Evolutionary conservation across 1,139 yeast species (phyloP), one percentile per base, ranked within the genome.

Genomic region (Scheffersomyces illinoinensis): DNA sequence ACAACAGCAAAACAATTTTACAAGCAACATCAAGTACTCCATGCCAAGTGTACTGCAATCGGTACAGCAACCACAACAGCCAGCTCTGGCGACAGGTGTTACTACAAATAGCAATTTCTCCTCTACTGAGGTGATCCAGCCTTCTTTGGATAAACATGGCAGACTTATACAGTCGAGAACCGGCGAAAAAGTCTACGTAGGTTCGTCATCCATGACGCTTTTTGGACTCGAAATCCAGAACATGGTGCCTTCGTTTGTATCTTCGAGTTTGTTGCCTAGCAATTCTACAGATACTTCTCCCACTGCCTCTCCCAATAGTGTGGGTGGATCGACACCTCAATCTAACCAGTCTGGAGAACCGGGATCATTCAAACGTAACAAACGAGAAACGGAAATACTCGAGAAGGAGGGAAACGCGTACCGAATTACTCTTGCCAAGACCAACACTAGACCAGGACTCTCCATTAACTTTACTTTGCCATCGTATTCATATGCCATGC

Each of bases 181-280:
- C 0, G 93, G 93, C 2, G 92, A 89, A 66, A 83, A 86, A 61
- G 82, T 89, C 50, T 89, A 89, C 68, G 91, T 89, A 48, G 96
- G 95, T 0, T 87, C 93, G 1, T 88, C 93, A 0, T 88, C 93
- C 1, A 89, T 90, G 93, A 89, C 96, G 0, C 73, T 89, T 33
- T 89, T 89, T 69, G 93, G 93, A 2, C 75, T 89, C 59, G 95
- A 89, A 64, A 89, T 90, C 57, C 91, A 89, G 68, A 85, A 87
- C 59, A 77, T 85, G 79, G 84, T 84, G 3, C 84, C 84, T 0
- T 64, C 76, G 2, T 66, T 68, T 56, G 67, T 63, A 2, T 63
- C 76, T 2, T 64, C 68, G 3, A 54, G 69, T 1, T 59, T 68
- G 24, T 61, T 71, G 56, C 59, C 68, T 5, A 62, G 61, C 46